These are phyloP conservation scores for Apiospora phragmitis DNA, from an alignment of 2,329 filamentous ascomycete genomes.

Conservation along the genomic window DNA sequence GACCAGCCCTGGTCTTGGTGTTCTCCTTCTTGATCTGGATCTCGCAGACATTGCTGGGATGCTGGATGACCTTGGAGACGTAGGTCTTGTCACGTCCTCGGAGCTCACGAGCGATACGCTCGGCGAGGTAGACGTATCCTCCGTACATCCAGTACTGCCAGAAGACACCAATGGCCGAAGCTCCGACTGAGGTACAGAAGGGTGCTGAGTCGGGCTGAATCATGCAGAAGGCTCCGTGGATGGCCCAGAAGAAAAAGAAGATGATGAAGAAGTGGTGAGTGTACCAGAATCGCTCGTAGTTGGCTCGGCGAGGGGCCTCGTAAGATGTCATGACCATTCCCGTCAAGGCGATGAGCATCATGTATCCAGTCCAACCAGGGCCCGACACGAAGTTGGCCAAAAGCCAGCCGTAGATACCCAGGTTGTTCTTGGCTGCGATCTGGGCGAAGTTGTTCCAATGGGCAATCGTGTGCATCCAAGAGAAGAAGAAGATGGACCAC, in stretches of 20 bases:
- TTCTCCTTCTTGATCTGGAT: constrained; percentile 91
- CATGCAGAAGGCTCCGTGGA: constrained; percentile 89
- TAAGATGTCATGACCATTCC: constrained; percentile 76
- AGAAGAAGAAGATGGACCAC: constrained; percentile 88
- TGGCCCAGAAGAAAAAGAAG: constrained; percentile 90
- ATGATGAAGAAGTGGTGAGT: constrained; percentile 85
- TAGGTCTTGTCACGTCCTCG: constrained; percentile 81
- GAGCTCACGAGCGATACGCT: constrained; percentile 75
- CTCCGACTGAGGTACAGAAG: constrained; percentile 70
- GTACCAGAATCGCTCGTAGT: constrained; percentile 91
- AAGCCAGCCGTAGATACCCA: constrained; percentile 77
- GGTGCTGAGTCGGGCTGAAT: constrained; percentile 81
- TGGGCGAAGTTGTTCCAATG: constrained; percentile 87
- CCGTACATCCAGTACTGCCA: constrained; percentile 91
- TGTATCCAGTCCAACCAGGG: constrained; percentile 82
- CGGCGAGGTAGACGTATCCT: constrained; percentile 77
- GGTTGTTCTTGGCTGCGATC: constrained; percentile 71
- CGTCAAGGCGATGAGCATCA: constrained; percentile 79
- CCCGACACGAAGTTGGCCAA: constrained; percentile 77
- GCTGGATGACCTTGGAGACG: constrained; percentile 86
- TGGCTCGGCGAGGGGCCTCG: constrained; percentile 75
- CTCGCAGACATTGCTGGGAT: constrained; percentile 85
- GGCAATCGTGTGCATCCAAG: constrained; percentile 81
- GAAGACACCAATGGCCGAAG: constrained; percentile 72
- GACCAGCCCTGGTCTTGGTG: constrained; percentile 77